A percentile compares a stretch with the other conserved stretches of the same genome.
Evolutionary conservation across 2,329 filamentous ascomycete species (phyloP).

Genomic region (Fusarium proliferatum): DNA sequence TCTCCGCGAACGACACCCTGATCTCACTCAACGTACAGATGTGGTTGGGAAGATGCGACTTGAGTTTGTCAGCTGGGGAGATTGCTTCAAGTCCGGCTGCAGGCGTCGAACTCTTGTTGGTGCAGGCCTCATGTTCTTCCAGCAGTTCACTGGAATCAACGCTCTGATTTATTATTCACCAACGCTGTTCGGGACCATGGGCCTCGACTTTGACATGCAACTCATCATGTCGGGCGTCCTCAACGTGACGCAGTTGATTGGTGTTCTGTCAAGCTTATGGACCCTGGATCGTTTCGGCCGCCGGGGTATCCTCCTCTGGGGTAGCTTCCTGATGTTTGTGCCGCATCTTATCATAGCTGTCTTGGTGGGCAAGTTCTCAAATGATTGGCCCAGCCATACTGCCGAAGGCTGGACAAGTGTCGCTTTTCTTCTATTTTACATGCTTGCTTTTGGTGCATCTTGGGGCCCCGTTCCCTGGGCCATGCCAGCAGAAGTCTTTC

Average conservation of each 20-base stretch:
- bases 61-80: conserved; percentile 60
- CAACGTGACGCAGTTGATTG: conserved; percentile 48
- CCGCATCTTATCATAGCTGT: conserved; percentile 43
- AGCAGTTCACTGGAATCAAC: conserved; percentile 55
- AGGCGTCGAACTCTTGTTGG: conserved; percentile 60
- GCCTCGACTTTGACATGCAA: conserved; percentile 53
- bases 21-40: conserved; percentile 50
- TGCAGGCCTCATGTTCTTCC: conserved; percentile 66
- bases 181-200: conserved; percentile 66
- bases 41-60: conserved; percentile 53
- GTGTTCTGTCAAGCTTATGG: conserved; percentile 58
- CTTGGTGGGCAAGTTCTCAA: conserved; percentile 41
- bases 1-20: conserved; percentile 49
- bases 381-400: conserved; percentile 41
- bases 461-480: conserved; percentile 66
- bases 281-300: conserved; percentile 50
- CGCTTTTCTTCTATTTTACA: conserved; percentile 61
- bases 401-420: conserved; percentile 46
- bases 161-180: conserved; percentile 68
- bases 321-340: conserved; percentile 44
- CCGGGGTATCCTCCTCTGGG: conserved; percentile 41
- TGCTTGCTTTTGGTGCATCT: conserved; percentile 67
- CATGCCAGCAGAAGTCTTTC: conserved; percentile 69
- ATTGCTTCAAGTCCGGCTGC: conserved; percentile 62
- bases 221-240: conserved; percentile 49